Percentiles rank a stretch among this genome's conserved stretches.
phyloP scores from a whole-genome alignment of 208 protist species.

The Crithidia sp. region DNA sequence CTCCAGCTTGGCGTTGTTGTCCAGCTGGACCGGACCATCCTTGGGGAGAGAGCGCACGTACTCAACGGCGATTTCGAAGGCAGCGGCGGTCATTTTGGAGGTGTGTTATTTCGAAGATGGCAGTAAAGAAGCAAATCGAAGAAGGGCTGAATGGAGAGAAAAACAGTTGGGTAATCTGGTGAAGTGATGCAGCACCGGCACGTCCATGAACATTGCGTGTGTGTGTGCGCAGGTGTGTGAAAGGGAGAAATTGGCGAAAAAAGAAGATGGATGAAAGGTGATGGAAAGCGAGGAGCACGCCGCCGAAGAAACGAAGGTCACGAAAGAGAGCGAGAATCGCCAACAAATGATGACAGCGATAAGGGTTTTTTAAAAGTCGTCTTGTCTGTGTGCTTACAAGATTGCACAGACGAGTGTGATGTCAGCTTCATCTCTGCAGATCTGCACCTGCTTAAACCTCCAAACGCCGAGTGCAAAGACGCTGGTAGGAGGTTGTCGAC shows the following conservation, averaged over 20 bases:
- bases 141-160: constrained; percentile 5
- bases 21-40: constrained; percentile 83
- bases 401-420: no score
- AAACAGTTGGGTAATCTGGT: neutral
- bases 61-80: constrained; percentile 83
- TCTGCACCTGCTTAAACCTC: no score
- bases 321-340: neutral
- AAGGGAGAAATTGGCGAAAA: constrained; percentile 3
- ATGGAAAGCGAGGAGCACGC: neutral
- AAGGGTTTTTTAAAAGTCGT: no score
- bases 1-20: constrained; percentile 91
- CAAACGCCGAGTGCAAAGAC: no score
- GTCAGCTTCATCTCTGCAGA: no score
- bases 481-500: no score
- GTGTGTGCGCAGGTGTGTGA: no score
- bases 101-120: neutral
- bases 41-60: constrained; percentile 88
- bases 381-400: no score
- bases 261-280: constrained; percentile 1
- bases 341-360: no score
- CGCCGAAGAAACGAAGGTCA: constrained; percentile 10
- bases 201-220: no score
- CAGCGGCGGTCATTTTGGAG: constrained; percentile 56
- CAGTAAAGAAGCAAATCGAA: neutral
- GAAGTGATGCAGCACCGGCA: neutral